These are phyloP conservation scores for Boletus reticuloceps DNA, from an alignment of 768 basidiomycete genomes.

Conservation along the genomic window DNA sequence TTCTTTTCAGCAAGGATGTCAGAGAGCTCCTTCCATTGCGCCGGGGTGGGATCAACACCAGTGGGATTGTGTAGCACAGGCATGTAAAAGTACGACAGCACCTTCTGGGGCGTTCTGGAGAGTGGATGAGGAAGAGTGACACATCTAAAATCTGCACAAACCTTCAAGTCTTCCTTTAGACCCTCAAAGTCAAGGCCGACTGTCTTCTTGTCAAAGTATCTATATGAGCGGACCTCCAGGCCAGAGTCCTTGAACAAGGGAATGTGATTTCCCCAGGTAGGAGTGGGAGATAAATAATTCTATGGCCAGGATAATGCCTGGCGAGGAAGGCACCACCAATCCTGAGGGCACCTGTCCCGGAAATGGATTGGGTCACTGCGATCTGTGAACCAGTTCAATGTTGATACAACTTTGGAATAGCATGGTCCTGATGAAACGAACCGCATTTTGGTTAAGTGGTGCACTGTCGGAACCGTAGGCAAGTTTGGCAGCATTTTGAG, in stretches of 20 bases:
- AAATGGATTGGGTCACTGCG: slow-evolving; percentile 90
- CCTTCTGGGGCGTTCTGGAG: slow-evolving; percentile 64
- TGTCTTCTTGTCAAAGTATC: slow-evolving; percentile 91
- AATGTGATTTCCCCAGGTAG: slow-evolving; percentile 98
- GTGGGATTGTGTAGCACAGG: slow-evolving; percentile 99
- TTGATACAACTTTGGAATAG: slow-evolving; percentile 6
- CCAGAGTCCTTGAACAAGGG: slow-evolving; percentile 93
- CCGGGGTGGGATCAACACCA: slow-evolving; percentile 90
- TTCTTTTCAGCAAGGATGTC: slow-evolving; percentile 84
- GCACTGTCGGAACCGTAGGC: slow-evolving; percentile 84
- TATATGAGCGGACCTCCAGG: slow-evolving; percentile 87
- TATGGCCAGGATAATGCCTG: slow-evolving; percentile 82
- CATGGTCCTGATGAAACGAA: slow-evolving; percentile 39
- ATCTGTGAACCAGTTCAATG: slow-evolving; percentile 46
- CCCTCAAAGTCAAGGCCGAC: slow-evolving; percentile 92
- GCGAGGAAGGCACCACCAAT: slow-evolving; percentile 92
- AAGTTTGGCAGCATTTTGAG: slow-evolving; percentile 80
- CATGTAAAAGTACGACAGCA: slow-evolving; percentile 88
- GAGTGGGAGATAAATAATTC: slow-evolving; percentile 85
- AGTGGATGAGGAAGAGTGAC: slow-evolving; percentile 11
- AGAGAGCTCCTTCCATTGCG: slow-evolving; percentile 91
- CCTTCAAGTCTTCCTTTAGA: slow-evolving; percentile 83
- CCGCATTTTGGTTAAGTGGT: slow-evolving; percentile 68
- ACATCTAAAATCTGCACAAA: slow-evolving; percentile 32
- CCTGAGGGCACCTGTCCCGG: slow-evolving; percentile 95